A percentile compares a stretch with the other conserved stretches of the same genome.
phyloP scores from a whole-genome alignment of 257 asterid species.

The Nemophila menziesii region DNA sequence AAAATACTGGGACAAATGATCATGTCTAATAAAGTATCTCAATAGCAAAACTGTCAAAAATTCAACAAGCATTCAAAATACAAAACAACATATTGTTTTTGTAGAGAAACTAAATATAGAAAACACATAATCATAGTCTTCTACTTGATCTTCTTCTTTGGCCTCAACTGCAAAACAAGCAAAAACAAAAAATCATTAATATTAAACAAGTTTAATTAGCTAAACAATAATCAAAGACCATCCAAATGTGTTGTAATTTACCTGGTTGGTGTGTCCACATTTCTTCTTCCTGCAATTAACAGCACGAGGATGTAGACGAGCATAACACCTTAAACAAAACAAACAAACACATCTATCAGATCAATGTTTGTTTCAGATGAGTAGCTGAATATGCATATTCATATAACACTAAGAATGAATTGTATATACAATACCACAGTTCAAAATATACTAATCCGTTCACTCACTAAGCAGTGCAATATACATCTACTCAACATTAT shows the following conservation, averaged over 20 bases:
- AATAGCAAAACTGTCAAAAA: not conserved
- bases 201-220: no score
- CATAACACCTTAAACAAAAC: conserved; percentile 32
- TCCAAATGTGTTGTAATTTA: not conserved
- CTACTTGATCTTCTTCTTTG: conserved; percentile 71
- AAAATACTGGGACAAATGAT: not conserved
- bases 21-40: not conserved
- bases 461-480: no score
- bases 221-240: not conserved
- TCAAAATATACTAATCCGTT: no score
- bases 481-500: no score
- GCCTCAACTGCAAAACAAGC: conserved; percentile 46
- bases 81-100: not conserved
- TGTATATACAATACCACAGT: no score
- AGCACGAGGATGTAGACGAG: conserved; percentile 60
- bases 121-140: conserved; percentile 5
- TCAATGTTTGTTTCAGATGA: no score
- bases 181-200: not conserved
- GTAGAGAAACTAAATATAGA: not conserved
- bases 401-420: no score
- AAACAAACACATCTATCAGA: not conserved
- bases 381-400: no score
- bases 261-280: conserved; percentile 64
- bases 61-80: not conserved
- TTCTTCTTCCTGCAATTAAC: conserved; percentile 62